Conservation (phyloP, 1,284 basidiomycete genomes). For the Pulveroboletus sp. region DNA sequence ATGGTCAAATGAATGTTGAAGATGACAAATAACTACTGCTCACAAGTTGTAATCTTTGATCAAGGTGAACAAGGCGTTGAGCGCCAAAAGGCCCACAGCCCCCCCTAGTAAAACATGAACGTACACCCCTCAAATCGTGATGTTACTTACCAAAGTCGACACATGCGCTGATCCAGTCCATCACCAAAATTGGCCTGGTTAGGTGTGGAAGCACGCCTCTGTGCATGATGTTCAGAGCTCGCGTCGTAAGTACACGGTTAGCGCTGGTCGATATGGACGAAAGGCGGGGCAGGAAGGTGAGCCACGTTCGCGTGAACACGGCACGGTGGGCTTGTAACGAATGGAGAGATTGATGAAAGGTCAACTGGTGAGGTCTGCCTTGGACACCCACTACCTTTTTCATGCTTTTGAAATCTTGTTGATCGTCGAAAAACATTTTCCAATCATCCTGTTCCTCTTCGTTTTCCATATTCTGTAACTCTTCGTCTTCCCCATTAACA, state of each 20-base stretch:
- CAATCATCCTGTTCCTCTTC: constrained; percentile 69
- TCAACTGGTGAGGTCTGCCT: constrained; percentile 61
- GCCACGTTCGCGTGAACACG: constrained; percentile 80
- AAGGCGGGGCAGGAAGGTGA: constrained; percentile 65
- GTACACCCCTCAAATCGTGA: neutral
- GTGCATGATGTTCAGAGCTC: constrained; percentile 81
- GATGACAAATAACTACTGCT: constrained; percentile 36
- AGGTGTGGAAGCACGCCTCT: constrained; percentile 84
- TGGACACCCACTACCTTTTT: constrained; percentile 41
- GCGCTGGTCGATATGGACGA: constrained; percentile 43
- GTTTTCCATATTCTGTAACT: constrained; percentile 38
- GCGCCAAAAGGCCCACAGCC: constrained; percentile 83
- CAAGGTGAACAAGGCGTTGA: constrained; percentile 90
- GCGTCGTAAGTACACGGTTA: constrained; percentile 51
- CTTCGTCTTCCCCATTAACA: constrained; percentile 47
- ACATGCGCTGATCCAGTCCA: constrained; percentile 92
- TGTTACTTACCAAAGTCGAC: constrained; percentile 74
- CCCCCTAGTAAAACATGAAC: constrained; percentile 58
- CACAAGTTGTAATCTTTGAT: constrained; percentile 94
- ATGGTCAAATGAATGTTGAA: constrained; percentile 1
- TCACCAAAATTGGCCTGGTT: constrained; percentile 77
- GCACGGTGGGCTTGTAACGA: constrained; percentile 72
- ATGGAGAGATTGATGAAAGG: constrained; percentile 75
- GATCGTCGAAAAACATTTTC: constrained; percentile 80
- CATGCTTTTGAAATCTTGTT: constrained; percentile 40